Evolutionary conservation across 2,329 filamentous ascomycete genomes (phyloP), one percentile per base, ranked within the genome.

Genomic region (Colletotrichum australisinense): DNA sequence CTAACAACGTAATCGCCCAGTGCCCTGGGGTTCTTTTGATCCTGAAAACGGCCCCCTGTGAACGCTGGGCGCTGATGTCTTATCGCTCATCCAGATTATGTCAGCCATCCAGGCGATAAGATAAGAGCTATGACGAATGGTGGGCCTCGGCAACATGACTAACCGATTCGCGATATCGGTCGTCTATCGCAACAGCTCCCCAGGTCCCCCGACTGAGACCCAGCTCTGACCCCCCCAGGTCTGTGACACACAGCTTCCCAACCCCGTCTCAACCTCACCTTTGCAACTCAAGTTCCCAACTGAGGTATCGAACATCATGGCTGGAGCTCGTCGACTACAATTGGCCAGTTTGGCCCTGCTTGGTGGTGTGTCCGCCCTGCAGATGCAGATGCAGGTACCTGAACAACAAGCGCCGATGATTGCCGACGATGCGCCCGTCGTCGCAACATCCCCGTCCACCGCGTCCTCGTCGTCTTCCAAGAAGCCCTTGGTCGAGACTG

Each of bases 401-500:
- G 71, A 38, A 6, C 68, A 63, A 32, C 72, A 74, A 63, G 52
- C 57, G 19, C 72, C 72, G 58, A 52, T 74, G 59, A 35, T 74
- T 58, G 69, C 72, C 58, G 72, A 73, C 42, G 68, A 72, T 11
- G 53, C 32, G 52, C 58, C 69, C 28, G 6, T 68, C 24, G 7
- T 63, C 6, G 65, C 60, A 52, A 52, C 59, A 22, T 65, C 60
- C 32, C 56, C 53, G 2, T 58, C 53, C 16, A n/a, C 67, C 32
- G 38, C 67, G 28, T 59, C 71, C 6, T 53, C 60, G 28, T 60
- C 71, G 6, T 59, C 67, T 7, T 26, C 38, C 57, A 71, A 81
- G 76, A 79, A 80, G 76, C 85, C 84, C 1, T 72, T 90, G 66
- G 83, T 92, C 60, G 86, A 87, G 78, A 88, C 88, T 59, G 83